These are phyloP conservation scores for Geotrichum reessii DNA, from an alignment of 1,139 yeast species.

Conservation along the genomic window DNA sequence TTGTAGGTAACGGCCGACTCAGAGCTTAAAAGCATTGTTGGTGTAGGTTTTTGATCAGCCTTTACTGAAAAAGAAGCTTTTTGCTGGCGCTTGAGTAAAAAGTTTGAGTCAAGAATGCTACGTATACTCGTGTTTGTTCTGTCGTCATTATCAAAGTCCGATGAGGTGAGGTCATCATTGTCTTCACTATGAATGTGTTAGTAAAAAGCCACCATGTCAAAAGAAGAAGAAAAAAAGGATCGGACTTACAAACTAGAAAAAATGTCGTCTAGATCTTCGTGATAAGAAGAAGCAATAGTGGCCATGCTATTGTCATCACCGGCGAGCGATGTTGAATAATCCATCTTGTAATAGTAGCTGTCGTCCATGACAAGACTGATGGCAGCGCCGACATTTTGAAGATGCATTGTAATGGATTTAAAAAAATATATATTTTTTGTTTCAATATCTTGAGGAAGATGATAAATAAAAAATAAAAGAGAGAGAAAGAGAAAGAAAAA, in stretches of 20 bases:
- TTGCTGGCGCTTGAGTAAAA: neutral
- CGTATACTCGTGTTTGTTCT: neutral
- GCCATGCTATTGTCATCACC: neutral
- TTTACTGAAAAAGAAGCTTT: neutral
- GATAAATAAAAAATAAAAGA: neutral
- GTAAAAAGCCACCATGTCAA: neutral
- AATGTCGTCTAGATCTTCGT: neutral
- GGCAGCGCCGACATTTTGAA: constrained; percentile 8
- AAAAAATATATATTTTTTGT: neutral
- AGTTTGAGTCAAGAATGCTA: neutral
- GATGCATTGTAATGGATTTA: neutral
- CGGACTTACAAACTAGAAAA: neutral
- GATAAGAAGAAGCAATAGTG: neutral
- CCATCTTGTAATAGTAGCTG: neutral
- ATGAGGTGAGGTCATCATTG: neutral
- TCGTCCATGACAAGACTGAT: constrained; percentile 7
- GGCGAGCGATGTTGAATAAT: neutral
- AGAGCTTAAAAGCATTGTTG: neutral
- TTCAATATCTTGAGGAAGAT: neutral
- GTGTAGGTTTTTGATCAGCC: neutral
- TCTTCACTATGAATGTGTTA: neutral
- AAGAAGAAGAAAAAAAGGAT: neutral
- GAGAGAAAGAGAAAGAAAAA: neutral
- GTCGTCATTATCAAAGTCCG: neutral
- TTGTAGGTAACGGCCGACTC: neutral